A percentile compares a stretch with the other conserved stretches of the same genome.
These are phyloP conservation scores for Sinapis alba DNA, from an alignment of 441 rosid genomes.

Conservation along the genomic window DNA sequence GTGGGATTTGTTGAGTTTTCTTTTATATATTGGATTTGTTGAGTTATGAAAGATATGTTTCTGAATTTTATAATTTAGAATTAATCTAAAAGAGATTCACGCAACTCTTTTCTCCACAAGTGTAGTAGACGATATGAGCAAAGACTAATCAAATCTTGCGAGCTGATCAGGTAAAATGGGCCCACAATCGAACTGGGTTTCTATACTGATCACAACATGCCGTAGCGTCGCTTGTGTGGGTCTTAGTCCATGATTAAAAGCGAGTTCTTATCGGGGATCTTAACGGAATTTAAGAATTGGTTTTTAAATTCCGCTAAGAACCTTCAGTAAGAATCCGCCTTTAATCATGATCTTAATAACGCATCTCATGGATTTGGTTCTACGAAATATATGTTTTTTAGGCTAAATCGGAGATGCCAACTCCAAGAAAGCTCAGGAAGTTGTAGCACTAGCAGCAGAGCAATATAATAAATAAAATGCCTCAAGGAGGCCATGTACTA, in stretches of 20 bases:
- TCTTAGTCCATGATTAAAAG: too few species aligned
- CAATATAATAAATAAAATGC: not conserved
- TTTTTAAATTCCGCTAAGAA: too few species aligned
- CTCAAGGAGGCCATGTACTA: not conserved
- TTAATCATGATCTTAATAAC: too few species aligned
- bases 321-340: too few species aligned
- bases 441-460: conserved; percentile 5
- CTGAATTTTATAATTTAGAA: not conserved
- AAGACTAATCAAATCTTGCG: conserved; percentile 3
- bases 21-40: too few species aligned
- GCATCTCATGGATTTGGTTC: not conserved
- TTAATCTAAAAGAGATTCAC: conserved; percentile 8
- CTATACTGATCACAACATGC: not conserved
- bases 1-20: conserved; percentile 16
- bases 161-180: not conserved
- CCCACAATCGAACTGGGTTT: not conserved
- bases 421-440: conserved; percentile 8
- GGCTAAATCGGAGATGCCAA: not conserved
- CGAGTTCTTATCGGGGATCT: too few species aligned
- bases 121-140: not conserved
- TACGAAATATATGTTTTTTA: not conserved
- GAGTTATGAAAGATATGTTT: conserved; percentile 3
- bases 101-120: not conserved
- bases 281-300: too few species aligned
- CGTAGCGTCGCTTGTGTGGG: too few species aligned